These are phyloP conservation scores for Yamadazyma nakazawae DNA, from an alignment of 805 yeast species.

Conservation along the genomic window DNA sequence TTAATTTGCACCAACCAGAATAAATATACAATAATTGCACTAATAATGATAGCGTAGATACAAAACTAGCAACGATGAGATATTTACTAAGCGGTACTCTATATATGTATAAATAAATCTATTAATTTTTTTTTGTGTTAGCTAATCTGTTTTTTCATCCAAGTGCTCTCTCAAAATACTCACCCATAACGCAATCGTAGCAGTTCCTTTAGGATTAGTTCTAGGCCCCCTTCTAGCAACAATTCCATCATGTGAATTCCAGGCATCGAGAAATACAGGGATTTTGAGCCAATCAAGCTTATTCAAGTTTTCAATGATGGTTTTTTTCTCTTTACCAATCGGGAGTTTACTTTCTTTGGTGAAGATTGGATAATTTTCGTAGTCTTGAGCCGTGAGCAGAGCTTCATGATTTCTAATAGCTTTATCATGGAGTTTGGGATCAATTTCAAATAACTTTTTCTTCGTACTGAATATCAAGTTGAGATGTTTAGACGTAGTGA, in stretches of 20 bases:
- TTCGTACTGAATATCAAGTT: constrained; percentile 12
- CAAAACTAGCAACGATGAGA: background rate
- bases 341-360: constrained; percentile 24
- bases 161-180: constrained; percentile 33
- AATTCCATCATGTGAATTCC: constrained; percentile 85
- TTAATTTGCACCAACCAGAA: too few relatives aligned
- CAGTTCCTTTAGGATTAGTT: constrained; percentile 49
- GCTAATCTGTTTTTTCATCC: background rate
- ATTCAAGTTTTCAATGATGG: constrained; percentile 55
- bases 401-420: constrained; percentile 16
- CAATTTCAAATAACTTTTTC: constrained; percentile 19
- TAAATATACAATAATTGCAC: too few relatives aligned
- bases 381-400: constrained; percentile 16
- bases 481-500: constrained; percentile 10
- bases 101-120: background rate
- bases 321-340: constrained; percentile 33
- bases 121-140: background rate
- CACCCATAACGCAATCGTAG: constrained; percentile 50
- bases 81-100: background rate
- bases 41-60: background rate
- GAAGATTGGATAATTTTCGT: constrained; percentile 28
- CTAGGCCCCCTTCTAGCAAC: constrained; percentile 69
- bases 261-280: constrained; percentile 64
- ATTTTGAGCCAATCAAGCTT: constrained; percentile 71
- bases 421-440: constrained; percentile 23